Conservation (phyloP, 257 asterid species). For the Knoxia roxburghii region DNA sequence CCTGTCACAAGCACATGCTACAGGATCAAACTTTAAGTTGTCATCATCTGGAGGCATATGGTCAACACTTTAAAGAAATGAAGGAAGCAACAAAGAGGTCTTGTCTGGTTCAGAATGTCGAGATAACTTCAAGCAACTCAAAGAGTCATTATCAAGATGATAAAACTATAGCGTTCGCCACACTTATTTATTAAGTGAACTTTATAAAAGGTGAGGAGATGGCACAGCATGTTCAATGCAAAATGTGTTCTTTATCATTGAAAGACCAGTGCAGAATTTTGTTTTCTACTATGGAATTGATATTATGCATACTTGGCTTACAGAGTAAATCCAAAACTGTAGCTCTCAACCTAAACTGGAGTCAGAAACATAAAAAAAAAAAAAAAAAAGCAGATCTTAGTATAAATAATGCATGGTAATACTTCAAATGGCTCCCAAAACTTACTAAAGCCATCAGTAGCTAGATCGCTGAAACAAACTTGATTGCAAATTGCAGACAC, state of each 20-base stretch:
- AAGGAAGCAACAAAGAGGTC: neutral
- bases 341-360: neutral
- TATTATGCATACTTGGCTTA: no score
- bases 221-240: neutral
- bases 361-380: neutral
- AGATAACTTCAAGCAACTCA: neutral
- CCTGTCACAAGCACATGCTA: slow-evolving; percentile 35
- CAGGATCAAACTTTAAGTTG: neutral
- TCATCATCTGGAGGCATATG: neutral
- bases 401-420: neutral
- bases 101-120: neutral
- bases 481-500: neutral
- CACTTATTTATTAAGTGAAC: neutral
- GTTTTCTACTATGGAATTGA: no score
- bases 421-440: neutral
- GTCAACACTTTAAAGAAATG: neutral
- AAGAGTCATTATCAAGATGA: no score
- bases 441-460: neutral
- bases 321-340: neutral
- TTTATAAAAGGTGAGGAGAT: neutral
- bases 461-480: neutral
- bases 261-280: neutral
- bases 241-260: neutral
- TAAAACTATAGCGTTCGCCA: neutral
- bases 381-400: neutral